Evolutionary conservation across 139 green algal species (phyloP).

Genomic region (Chlamydomonas schloesseri): DNA sequence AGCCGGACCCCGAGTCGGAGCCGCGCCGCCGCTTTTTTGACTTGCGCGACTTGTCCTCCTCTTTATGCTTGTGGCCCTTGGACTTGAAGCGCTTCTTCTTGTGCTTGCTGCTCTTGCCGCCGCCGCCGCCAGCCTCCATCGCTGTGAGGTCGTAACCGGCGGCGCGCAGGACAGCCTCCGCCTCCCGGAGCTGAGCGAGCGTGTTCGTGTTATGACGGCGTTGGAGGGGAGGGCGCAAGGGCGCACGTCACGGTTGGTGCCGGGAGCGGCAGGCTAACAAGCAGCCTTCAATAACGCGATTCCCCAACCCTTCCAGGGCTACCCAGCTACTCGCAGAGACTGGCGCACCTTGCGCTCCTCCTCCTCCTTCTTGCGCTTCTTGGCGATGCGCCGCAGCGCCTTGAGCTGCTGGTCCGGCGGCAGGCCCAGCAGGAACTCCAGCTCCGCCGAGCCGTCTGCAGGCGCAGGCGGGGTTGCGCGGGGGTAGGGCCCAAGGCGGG

Average conservation of each 20-base stretch:
- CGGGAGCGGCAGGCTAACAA: too few species aligned
- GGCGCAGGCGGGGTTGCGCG: too few species aligned
- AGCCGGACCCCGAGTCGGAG: not conserved
- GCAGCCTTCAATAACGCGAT: too few species aligned
- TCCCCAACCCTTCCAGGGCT: too few species aligned
- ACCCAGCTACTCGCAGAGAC: too few species aligned
- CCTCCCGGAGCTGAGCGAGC: constrained; percentile 26
- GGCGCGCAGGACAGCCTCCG: constrained; percentile 33
- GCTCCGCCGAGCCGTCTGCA: not conserved
- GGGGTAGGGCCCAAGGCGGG: too few species aligned
- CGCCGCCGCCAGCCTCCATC: not conserved
- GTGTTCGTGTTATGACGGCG: too few species aligned
- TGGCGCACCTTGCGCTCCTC: constrained; percentile 26
- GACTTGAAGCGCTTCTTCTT: constrained; percentile 32
- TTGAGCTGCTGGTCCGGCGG: constrained; percentile 39
- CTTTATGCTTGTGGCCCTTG: constrained; percentile 14
- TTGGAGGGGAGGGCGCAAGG: too few species aligned
- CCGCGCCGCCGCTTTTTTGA: not conserved
- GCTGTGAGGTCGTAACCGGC: constrained; percentile 33
- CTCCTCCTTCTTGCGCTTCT: constrained; percentile 39
- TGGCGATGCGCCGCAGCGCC: constrained; percentile 28
- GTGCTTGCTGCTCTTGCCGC: not conserved
- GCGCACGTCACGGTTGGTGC: too few species aligned
- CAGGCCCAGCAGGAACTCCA: constrained; percentile 31
- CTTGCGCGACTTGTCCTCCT: not conserved